Evolutionary conservation across 306 rosid genomes (phyloP), one percentile per base, ranked within the genome.

Genomic region (Vicia faba): DNA sequence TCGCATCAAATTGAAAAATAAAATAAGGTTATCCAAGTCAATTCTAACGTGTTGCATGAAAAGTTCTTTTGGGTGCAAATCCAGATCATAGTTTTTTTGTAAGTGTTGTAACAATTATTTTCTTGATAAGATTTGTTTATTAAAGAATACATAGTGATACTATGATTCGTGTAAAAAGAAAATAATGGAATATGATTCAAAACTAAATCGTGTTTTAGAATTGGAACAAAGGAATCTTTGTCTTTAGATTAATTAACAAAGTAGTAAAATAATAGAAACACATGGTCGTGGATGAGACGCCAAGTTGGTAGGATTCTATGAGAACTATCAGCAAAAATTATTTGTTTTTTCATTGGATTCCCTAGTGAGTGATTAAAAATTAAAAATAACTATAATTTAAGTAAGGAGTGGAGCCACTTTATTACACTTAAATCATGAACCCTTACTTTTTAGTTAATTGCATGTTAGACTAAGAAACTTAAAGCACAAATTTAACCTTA

Each of bases 221-320:
- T 28, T 31, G 62, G 72, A 72, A 75, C 59, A 54, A 41, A 58
- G 71, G 92, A 83, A 86, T 89, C 91, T 83, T 49, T 84, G 92
- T 89, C 83, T 60, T 74, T 73, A 23, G 82, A 77, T 69, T 61
- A 73, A 66, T 69, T 73, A 73, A 66, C 71, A 49, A 8, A 18
- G 20, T 44, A 73, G 26, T 26, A 62, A 71, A 73, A 57, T 25
- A 62, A 53, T 33, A 11, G 15, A 65, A 64, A 57, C 57, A 43
- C 65, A 80, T 64, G 83, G 39, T 78, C 80, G 84, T 83, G 76
- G 83, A 81, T 54, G 93, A 71, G 75, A 83, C 90, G 76, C 83
- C 91, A 81, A 78, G 91, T 43, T 84, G 84, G 50, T 35, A 66
- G 43, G 90, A 81, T 81, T 82, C 84, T 48, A 76, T 64, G 8